Conservation (phyloP, 2,329 filamentous ascomycete genomes). For the Bisporella sp. region DNA sequence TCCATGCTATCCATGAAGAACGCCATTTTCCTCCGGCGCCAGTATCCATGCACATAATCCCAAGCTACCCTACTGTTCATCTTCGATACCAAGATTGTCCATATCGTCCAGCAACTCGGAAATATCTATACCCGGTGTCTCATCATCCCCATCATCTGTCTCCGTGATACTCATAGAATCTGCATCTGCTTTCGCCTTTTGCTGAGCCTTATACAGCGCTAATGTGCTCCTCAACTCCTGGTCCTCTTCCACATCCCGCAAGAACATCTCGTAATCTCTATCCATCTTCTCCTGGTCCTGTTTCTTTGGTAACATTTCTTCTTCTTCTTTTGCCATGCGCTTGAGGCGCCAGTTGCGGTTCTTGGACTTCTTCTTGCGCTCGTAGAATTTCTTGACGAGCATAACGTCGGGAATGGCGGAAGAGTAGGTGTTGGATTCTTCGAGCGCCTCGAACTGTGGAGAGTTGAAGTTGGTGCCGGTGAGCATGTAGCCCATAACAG, state of each 20-base stretch:
- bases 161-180: constrained; percentile 64
- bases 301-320: constrained; percentile 79
- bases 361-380: constrained; percentile 75
- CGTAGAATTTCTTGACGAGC: constrained; percentile 95
- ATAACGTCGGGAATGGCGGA: constrained; percentile 84
- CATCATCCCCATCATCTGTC: constrained; percentile 55
- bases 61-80: constrained; percentile 10
- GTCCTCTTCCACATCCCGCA: constrained; percentile 95
- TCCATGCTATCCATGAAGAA: not conserved
- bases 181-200: constrained; percentile 39
- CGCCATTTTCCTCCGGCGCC: constrained; percentile 1
- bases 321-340: constrained; percentile 86
- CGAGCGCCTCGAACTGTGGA: constrained; percentile 73
- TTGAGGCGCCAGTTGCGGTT: constrained; percentile 88
- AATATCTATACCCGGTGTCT: constrained; percentile 65
- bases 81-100: constrained; percentile 69
- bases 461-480: constrained; percentile 92
- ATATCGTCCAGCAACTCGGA: constrained; percentile 86
- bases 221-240: constrained; percentile 77
- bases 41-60: not conserved
- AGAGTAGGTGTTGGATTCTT: constrained; percentile 67
- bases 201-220: constrained; percentile 70
- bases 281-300: constrained; percentile 84
- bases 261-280: constrained; percentile 92
- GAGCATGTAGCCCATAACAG: constrained; percentile 89